phyloP scores from a whole-genome alignment of 495 filamentous ascomycete species.

The Hypomontagnella monticulosa region DNA sequence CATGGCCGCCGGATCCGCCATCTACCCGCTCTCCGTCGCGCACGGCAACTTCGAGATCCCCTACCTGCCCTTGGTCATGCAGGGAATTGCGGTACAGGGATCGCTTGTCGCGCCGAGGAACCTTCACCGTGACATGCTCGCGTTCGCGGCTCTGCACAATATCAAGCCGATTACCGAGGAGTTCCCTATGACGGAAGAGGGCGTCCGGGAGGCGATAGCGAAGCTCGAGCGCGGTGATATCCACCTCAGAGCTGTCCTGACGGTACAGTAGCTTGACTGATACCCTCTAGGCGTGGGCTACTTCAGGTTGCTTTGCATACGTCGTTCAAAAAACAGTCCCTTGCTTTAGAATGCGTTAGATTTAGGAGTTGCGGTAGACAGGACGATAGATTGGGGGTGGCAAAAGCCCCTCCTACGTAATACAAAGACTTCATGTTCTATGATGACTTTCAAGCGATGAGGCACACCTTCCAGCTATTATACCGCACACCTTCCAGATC shows the following conservation, averaged over 20 bases:
- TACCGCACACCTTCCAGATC: no score
- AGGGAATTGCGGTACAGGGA: conserved; percentile 47
- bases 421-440: no score
- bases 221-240: conserved; percentile 64
- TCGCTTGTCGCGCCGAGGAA: conserved; percentile 49
- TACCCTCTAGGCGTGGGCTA: no score
- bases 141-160: conserved; percentile 51
- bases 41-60: conserved; percentile 41
- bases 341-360: no score
- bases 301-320: no score
- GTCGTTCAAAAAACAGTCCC: no score
- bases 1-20: conserved; percentile 40
- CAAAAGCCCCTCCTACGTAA: no score
- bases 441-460: no score
- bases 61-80: conserved; percentile 47
- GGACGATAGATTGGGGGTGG: no score
- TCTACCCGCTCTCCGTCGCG: conserved; percentile 44
- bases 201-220: conserved; percentile 63
- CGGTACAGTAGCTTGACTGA: neutral
- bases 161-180: conserved; percentile 50
- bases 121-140: conserved; percentile 55
- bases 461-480: no score
- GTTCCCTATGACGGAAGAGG: conserved; percentile 62
- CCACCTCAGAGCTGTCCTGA: conserved; percentile 64
- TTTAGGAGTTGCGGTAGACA: no score